These are phyloP conservation scores for Aspergillus terreus DNA, from an alignment of 2,329 filamentous ascomycete genomes.

Conservation along the genomic window DNA sequence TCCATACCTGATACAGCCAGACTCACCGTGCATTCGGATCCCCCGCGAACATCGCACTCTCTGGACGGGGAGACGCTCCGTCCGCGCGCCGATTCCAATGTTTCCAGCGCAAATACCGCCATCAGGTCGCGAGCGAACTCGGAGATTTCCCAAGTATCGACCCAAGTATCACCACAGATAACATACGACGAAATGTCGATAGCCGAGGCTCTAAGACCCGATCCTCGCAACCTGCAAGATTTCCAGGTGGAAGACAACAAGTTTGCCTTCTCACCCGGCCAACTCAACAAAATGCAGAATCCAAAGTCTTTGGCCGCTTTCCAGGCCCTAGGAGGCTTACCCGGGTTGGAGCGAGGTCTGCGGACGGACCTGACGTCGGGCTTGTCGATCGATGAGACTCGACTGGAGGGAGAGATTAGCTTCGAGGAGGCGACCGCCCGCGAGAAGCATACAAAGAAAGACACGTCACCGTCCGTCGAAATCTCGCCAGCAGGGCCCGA, in stretches of 20 bases:
- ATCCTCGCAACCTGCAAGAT: slow-evolving; percentile 70
- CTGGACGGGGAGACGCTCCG: slow-evolving; percentile 44
- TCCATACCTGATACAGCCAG: slow-evolving; percentile 19
- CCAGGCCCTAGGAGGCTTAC: slow-evolving; percentile 72
- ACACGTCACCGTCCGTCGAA: neutral
- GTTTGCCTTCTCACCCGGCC: slow-evolving; percentile 75
- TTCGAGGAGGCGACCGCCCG: slow-evolving; percentile 64
- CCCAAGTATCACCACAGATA: slow-evolving; percentile 12
- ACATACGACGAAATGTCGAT: slow-evolving; percentile 36
- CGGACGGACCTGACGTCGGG: slow-evolving; percentile 69
- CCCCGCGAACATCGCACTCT: slow-evolving; percentile 30
- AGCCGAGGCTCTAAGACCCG: slow-evolving; percentile 65
- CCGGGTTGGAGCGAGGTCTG: slow-evolving; percentile 74
- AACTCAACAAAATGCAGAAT: slow-evolving; percentile 82
- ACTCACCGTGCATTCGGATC: slow-evolving; percentile 24
- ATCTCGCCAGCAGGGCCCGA: slow-evolving; percentile 12
- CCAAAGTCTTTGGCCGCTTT: slow-evolving; percentile 84
- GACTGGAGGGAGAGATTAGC: slow-evolving; percentile 61
- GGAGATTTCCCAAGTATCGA: slow-evolving; percentile 16
- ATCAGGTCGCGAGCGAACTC: slow-evolving; percentile 33
- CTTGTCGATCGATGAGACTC: slow-evolving; percentile 70
- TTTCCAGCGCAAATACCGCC: slow-evolving; percentile 33
- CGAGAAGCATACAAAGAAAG: slow-evolving; percentile 13
- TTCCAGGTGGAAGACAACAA: slow-evolving; percentile 75
- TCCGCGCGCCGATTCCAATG: slow-evolving; percentile 39